Conservation (phyloP, 768 basidiomycete species). For the Boletellus ananas region DNA sequence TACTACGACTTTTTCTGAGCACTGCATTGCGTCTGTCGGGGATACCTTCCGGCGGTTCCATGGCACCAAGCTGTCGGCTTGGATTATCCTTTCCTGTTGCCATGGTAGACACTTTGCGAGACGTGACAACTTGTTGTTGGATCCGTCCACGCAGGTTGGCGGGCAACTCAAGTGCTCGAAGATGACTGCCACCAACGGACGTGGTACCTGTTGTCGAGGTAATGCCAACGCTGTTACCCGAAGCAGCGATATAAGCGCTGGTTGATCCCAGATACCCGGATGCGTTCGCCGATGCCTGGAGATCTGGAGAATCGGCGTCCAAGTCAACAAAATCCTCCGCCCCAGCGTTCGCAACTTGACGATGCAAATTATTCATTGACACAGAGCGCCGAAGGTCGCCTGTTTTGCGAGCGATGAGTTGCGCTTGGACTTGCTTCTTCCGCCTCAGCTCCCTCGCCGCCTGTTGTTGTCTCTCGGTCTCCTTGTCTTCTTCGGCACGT, state of each 20-base stretch:
- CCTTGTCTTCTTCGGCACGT: constrained; percentile 36
- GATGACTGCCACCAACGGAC: constrained; percentile 49
- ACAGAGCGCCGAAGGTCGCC: constrained; percentile 69
- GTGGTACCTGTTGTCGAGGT: constrained; percentile 90
- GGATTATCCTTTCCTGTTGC: constrained; percentile 25
- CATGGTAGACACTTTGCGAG: constrained; percentile 44
- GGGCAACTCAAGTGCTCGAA: constrained; percentile 49
- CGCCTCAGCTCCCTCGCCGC: constrained; percentile 27
- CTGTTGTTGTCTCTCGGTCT: constrained; percentile 27
- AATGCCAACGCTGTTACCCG: constrained; percentile 91
- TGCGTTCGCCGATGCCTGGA: constrained; percentile 54
- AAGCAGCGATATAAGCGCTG: constrained; percentile 77
- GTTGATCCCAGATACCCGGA: constrained; percentile 67
- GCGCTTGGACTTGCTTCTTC: constrained; percentile 28
- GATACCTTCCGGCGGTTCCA: constrained; percentile 68
- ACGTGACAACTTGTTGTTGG: constrained; percentile 65
- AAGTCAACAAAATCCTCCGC: constrained; percentile 42
- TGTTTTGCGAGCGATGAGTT: constrained; percentile 27
- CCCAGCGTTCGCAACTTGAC: constrained; percentile 41
- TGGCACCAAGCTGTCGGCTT: constrained; percentile 34
- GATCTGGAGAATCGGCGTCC: constrained; percentile 36
- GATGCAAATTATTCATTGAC: constrained; percentile 74
- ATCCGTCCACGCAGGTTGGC: constrained; percentile 51
- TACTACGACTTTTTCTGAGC: constrained; percentile 76
- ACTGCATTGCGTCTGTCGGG: constrained; percentile 47